phyloP scores from a whole-genome alignment of 164 flowering plant genomes.

The Piper betle region DNA sequence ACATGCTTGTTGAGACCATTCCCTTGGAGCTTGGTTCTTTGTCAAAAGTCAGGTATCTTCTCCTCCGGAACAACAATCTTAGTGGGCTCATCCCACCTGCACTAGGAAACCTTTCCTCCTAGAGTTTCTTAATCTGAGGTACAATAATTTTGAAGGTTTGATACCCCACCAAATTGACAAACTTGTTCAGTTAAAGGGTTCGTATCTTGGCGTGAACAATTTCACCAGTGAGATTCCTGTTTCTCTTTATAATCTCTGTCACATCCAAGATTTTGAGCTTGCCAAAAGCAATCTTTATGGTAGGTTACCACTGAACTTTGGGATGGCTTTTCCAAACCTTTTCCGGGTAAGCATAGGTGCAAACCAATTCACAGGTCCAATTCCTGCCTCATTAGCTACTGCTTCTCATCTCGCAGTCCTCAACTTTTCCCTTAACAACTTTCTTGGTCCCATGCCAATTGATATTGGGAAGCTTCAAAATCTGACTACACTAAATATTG shows the following conservation, averaged over 20 bases:
- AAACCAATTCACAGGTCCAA: not conserved
- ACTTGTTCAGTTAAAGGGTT: conserved; percentile 1
- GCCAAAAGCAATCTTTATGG: conserved; percentile 13
- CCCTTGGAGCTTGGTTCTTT: conserved; percentile 19
- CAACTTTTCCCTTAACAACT: not conserved
- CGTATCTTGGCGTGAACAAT: conserved; percentile 6
- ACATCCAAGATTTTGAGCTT: not conserved
- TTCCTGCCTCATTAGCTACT: conserved; percentile 4
- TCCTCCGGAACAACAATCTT: conserved; percentile 15
- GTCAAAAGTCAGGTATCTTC: conserved; percentile 5
- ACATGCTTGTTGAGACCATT: conserved; percentile 13
- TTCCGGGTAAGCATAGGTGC: not conserved
- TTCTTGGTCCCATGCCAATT: conserved; percentile 4
- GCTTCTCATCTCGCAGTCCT: not conserved
- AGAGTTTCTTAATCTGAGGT: not conserved
- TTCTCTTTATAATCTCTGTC: not conserved
- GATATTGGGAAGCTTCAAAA: not conserved
- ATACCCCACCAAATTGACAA: conserved; percentile 14
- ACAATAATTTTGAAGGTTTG: conserved; percentile 17
- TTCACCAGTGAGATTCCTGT: not conserved
- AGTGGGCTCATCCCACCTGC: conserved; percentile 23
- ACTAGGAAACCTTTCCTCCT: conserved; percentile 31
- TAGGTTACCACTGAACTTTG: conserved; percentile 12
- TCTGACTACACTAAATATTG: not conserved
- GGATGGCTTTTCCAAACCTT: conserved; percentile 22